These are phyloP conservation scores for Boletus huronensis DNA, from an alignment of 768 basidiomycete genomes.

Conservation along the genomic window DNA sequence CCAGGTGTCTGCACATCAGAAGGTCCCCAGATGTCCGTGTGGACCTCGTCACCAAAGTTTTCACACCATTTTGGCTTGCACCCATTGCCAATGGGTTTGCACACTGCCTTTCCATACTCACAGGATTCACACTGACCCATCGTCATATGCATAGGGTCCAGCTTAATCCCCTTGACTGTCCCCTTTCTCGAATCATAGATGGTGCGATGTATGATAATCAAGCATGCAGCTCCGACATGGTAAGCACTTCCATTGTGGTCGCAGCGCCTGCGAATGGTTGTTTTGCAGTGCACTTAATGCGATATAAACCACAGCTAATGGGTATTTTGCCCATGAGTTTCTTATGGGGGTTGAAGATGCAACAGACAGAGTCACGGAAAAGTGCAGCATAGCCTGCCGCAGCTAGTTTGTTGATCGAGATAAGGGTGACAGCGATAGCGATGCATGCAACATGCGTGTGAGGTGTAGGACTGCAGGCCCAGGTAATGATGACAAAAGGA, in stretches of 20 bases:
- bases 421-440: no score
- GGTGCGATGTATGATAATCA: not conserved
- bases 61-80: not conserved
- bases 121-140: not conserved
- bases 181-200: not conserved
- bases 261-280: not conserved
- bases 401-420: not conserved
- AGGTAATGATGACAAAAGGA: no score
- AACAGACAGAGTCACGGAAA: not conserved
- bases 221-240: not conserved
- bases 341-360: not conserved
- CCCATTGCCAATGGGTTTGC: not conserved
- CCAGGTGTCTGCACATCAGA: not conserved
- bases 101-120: not conserved
- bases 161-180: not conserved
- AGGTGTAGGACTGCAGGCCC: no score
- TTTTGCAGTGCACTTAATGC: not conserved
- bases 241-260: not conserved
- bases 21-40: not conserved
- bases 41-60: not conserved
- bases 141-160: not conserved
- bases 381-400: not conserved
- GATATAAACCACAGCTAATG: not conserved
- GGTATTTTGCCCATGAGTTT: not conserved
- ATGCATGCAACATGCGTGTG: no score